Conservation (phyloP, 805 yeast genomes). For the Nakazawaea sp. region DNA sequence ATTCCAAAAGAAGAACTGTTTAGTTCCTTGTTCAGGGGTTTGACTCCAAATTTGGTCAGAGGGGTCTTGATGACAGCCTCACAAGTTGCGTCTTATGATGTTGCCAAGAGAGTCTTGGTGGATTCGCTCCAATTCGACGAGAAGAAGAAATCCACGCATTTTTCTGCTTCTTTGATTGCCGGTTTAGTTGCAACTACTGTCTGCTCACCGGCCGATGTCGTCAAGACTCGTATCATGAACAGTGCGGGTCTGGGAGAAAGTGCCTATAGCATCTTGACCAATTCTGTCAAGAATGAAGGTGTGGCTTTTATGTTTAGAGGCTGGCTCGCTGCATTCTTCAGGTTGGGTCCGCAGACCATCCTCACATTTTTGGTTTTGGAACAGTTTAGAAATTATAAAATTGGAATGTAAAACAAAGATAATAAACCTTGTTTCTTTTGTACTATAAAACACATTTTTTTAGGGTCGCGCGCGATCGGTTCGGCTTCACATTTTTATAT, state of each 20-base stretch:
- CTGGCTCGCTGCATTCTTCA: conserved; percentile 81
- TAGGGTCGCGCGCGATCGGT: too few species aligned
- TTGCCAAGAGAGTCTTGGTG: conserved; percentile 58
- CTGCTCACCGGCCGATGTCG: conserved; percentile 89
- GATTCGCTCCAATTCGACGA: conserved; percentile 44
- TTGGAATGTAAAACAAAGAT: conserved; percentile 43
- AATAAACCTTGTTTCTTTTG: too few species aligned
- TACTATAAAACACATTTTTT: too few species aligned
- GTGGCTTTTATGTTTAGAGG: conserved; percentile 80
- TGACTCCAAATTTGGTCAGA: conserved; percentile 69
- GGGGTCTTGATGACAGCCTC: conserved; percentile 88
- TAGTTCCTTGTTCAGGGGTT: conserved; percentile 59
- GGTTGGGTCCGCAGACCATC: conserved; percentile 80
- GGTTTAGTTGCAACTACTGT: conserved; percentile 88
- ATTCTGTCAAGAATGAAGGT: conserved; percentile 65
- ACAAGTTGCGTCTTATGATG: conserved; percentile 83
- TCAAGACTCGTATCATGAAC: conserved; percentile 85
- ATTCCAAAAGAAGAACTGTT: conserved; percentile 57
- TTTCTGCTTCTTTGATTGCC: conserved; percentile 70
- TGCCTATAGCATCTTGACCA: conserved; percentile 41
- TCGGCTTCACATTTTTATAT: too few species aligned
- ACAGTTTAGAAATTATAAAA: conserved; percentile 46
- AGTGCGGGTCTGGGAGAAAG: conserved; percentile 38
- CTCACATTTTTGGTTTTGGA: conserved; percentile 64
- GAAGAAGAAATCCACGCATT: conserved; percentile 62